These are phyloP conservation scores for Leptographium radiaticola DNA, from an alignment of 2,329 filamentous ascomycete species.

Conservation along the genomic window DNA sequence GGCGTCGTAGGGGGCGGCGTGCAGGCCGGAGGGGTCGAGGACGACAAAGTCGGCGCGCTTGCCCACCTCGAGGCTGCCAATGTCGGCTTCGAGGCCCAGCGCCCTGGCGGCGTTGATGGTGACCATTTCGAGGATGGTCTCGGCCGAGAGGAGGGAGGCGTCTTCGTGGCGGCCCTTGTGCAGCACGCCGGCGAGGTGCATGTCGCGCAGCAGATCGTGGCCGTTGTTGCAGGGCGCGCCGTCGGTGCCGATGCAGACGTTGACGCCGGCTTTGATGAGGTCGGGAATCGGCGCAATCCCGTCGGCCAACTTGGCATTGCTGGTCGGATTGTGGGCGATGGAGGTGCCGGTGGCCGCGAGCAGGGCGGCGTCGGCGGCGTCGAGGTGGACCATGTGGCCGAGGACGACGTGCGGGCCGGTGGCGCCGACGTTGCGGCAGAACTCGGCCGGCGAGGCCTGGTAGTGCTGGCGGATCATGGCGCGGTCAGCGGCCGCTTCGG, in stretches of 20 bases:
- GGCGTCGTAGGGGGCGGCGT: neutral
- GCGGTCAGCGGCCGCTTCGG: neutral
- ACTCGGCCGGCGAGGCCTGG: neutral
- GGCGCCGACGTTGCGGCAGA: neutral
- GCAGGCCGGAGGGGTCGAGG: slow-evolving; percentile 15
- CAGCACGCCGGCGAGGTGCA: slow-evolving; percentile 8
- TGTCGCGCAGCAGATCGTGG: slow-evolving; percentile 16
- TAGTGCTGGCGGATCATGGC: neutral
- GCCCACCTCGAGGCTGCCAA: slow-evolving; percentile 28
- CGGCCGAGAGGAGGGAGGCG: slow-evolving; percentile 9
- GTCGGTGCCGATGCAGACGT: slow-evolving; percentile 18
- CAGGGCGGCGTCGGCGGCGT: neutral
- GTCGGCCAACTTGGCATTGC: slow-evolving; percentile 3
- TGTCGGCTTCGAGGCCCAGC: slow-evolving; percentile 21
- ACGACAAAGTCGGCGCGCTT: slow-evolving; percentile 30
- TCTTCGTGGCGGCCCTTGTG: slow-evolving; percentile 15
- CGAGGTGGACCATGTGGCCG: slow-evolving; percentile 2
- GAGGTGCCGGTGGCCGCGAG: neutral
- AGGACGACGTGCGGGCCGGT: neutral
- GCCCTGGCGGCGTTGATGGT: slow-evolving; percentile 30
- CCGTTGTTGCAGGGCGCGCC: slow-evolving; percentile 13
- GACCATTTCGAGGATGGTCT: slow-evolving; percentile 18
- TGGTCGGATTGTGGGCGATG: slow-evolving; percentile 2
- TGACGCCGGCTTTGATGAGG: slow-evolving; percentile 14
- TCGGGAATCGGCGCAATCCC: neutral